Conservation (phyloP, 2,329 filamentous ascomycete species). For the Aspergillus neotritici region DNA sequence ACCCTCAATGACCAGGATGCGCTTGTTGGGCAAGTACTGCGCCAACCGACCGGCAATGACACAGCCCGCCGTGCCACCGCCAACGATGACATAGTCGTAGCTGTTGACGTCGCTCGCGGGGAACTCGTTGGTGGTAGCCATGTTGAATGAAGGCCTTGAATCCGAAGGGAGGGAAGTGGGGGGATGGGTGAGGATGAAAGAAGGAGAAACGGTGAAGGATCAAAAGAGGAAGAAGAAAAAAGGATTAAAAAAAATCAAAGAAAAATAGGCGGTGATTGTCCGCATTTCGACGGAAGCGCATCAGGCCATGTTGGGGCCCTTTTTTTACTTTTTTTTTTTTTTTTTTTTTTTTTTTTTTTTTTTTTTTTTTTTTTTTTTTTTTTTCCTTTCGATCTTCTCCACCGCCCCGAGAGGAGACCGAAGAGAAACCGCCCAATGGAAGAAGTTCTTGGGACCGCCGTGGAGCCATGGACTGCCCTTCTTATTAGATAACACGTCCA, state of each 20-base stretch:
- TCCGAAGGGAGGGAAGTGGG: conserved; percentile 5
- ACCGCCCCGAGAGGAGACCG: neutral
- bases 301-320: neutral
- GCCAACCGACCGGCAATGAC: conserved; percentile 75
- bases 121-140: conserved; percentile 62
- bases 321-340: conserved; percentile 2
- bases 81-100: conserved; percentile 82
- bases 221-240: conserved; percentile 4
- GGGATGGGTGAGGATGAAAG: conserved; percentile 8
- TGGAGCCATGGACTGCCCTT: no score
- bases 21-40: conserved; percentile 76
- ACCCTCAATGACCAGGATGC: conserved; percentile 76
- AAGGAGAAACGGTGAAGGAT: conserved; percentile 1
- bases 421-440: conserved; percentile 1
- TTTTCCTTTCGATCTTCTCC: conserved; percentile 3
- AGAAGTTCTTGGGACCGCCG: neutral
- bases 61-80: conserved; percentile 80
- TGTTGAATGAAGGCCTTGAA: conserved; percentile 32
- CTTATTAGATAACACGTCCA: no score
- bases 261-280: conserved; percentile 6
- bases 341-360: conserved; percentile 7
- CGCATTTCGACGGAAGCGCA: conserved; percentile 1
- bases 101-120: conserved; percentile 58
- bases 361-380: conserved; percentile 8
- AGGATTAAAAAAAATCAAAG: neutral